These are phyloP conservation scores for Lineolata rhizophorae DNA, from an alignment of 495 filamentous ascomycete genomes.

Conservation along the genomic window DNA sequence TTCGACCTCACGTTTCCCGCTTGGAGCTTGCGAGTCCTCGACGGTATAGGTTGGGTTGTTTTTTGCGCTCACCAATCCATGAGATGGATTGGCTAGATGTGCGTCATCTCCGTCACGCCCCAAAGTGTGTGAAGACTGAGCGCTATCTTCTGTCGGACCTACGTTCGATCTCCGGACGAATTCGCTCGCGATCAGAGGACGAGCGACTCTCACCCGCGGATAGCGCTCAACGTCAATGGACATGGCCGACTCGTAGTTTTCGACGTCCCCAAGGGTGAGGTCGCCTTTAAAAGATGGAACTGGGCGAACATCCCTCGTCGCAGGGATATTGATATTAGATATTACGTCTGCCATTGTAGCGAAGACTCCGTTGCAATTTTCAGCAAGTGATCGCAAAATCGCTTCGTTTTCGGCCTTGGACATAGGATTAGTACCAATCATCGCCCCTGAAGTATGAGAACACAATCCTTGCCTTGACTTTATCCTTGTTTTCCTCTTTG, in stretches of 20 bases:
- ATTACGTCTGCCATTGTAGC: conserved; percentile 76
- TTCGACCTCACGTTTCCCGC: conserved; percentile 67
- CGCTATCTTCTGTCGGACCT: conserved; percentile 19
- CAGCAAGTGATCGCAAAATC: conserved; percentile 35
- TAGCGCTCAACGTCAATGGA: conserved; percentile 79
- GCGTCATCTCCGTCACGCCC: conserved; percentile 20
- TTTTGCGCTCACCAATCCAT: conserved; percentile 39
- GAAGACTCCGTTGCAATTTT: conserved; percentile 41
- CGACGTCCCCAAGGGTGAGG: conserved; percentile 58
- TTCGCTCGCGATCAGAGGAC: conserved; percentile 47
- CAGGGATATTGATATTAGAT: conserved; percentile 49
- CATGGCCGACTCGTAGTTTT: conserved; percentile 52
- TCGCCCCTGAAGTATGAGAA: too few species aligned
- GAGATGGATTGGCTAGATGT: too few species aligned
- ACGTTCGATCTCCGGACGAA: conserved; percentile 36
- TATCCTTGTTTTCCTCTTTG: conserved; percentile 90
- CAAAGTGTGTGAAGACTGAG: conserved; percentile 27
- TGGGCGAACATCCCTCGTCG: conserved; percentile 48
- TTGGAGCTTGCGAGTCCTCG: conserved; percentile 44
- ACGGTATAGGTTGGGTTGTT: conserved; percentile 53
- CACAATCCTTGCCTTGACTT: too few species aligned
- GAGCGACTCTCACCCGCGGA: conserved; percentile 57
- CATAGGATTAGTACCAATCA: too few species aligned
- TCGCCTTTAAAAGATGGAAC: conserved; percentile 58
- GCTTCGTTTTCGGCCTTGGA: conserved; percentile 41